These are phyloP conservation scores for Fusarium bulbicola DNA, from an alignment of 2,329 filamentous ascomycete genomes.

Conservation along the genomic window DNA sequence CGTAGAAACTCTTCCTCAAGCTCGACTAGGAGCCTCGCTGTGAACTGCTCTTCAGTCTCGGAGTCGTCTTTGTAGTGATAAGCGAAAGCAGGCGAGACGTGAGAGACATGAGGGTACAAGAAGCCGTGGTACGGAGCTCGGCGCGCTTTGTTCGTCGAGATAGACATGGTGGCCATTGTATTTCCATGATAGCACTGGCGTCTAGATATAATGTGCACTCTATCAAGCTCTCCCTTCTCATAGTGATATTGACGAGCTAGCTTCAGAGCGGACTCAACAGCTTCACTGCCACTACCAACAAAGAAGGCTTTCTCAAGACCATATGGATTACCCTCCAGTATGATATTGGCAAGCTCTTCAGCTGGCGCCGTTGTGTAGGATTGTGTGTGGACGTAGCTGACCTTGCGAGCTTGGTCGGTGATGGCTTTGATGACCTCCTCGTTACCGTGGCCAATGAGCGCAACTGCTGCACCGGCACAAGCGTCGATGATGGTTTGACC, in stretches of 20 bases:
- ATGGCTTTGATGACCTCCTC: slow-evolving; percentile 16
- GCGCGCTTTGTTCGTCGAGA: slow-evolving; percentile 11
- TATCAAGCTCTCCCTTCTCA: background rate
- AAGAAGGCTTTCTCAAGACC: slow-evolving; percentile 40
- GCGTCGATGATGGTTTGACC: slow-evolving; percentile 12
- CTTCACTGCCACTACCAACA: slow-evolving; percentile 44
- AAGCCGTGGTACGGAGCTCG: slow-evolving; percentile 3
- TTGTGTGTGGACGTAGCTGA: slow-evolving; percentile 18
- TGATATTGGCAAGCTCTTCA: background rate
- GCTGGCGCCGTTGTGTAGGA: slow-evolving; percentile 16
- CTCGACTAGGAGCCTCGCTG: background rate
- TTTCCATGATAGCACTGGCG: slow-evolving; percentile 16
- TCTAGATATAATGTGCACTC: background rate
- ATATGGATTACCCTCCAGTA: background rate
- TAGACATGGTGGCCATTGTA: slow-evolving; percentile 18
- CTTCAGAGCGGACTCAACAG: slow-evolving; percentile 59
- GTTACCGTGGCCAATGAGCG: background rate
- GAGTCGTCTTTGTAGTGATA: background rate
- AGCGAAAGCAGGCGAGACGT: slow-evolving; percentile 6
- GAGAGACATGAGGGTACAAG: slow-evolving; percentile 8
- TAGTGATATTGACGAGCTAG: slow-evolving; percentile 56
- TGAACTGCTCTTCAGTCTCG: background rate
- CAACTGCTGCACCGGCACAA: slow-evolving; percentile 7
- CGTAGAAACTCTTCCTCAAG: slow-evolving; percentile 7
- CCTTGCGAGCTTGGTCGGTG: slow-evolving; percentile 5